phyloP scores from a whole-genome alignment of 2,329 filamentous ascomycete species.

The Fusarium sp. region DNA sequence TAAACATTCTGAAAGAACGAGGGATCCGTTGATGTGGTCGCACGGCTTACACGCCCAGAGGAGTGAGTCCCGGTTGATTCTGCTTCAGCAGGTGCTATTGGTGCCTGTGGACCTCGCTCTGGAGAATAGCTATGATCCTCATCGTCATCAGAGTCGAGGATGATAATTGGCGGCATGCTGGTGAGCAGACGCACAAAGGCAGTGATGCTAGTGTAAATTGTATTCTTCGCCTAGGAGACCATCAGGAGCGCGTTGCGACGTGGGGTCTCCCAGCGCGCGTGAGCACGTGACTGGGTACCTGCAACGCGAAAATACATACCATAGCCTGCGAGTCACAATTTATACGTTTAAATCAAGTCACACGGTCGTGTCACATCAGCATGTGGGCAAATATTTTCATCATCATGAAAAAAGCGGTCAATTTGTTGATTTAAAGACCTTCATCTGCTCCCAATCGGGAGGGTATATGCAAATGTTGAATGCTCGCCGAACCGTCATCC shows the following conservation, averaged over 20 bases:
- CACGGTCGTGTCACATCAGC: not conserved
- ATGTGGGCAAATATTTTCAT: conserved; percentile 30
- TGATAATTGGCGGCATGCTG: conserved; percentile 49
- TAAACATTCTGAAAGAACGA: conserved; percentile 65
- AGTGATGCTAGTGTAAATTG: conserved; percentile 12
- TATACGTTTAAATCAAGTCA: not conserved
- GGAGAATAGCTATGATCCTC: conserved; percentile 50
- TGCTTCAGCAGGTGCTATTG: conserved; percentile 14
- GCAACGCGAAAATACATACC: not conserved
- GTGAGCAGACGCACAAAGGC: conserved; percentile 14
- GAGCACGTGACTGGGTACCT: conserved; percentile 35
- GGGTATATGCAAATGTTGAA: conserved; percentile 60
- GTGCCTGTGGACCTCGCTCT: conserved; percentile 24
- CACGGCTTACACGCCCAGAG: conserved; percentile 48
- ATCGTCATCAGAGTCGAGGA: conserved; percentile 61
- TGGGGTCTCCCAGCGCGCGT: conserved; percentile 35
- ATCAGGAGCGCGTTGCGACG: conserved; percentile 33
- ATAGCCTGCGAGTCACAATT: not conserved
- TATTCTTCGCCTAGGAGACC: conserved; percentile 15
- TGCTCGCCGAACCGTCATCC: conserved; percentile 54
- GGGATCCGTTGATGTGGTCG: conserved; percentile 63
- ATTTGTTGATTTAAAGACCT: conserved; percentile 52
- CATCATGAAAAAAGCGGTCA: conserved; percentile 47
- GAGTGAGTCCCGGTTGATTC: conserved; percentile 33
- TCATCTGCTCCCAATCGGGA: conserved; percentile 52